Conservation (phyloP, 2,329 filamentous ascomycete genomes). For the Teratosphaeria nubilosa region DNA sequence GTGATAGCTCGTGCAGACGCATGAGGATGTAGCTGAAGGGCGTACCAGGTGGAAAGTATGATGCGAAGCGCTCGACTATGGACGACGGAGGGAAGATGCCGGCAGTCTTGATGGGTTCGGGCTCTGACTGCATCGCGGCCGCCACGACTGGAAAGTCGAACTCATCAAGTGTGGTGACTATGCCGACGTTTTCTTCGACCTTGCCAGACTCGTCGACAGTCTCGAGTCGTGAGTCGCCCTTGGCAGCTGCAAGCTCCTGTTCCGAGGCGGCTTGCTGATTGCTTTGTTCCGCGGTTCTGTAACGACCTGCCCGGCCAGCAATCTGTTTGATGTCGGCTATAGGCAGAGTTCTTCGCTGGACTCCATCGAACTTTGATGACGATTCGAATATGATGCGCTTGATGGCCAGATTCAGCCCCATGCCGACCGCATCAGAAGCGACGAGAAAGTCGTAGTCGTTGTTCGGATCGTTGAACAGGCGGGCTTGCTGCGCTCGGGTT, state of each 20-base stretch:
- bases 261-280: slow-evolving; percentile 6
- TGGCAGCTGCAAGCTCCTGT: slow-evolving; percentile 5
- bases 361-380: slow-evolving; percentile 60
- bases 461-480: slow-evolving; percentile 85
- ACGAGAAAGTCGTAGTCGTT: slow-evolving; percentile 94
- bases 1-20: slow-evolving; percentile 60
- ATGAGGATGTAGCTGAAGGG: slow-evolving; percentile 76
- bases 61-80: slow-evolving; percentile 64
- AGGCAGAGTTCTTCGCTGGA: slow-evolving; percentile 46
- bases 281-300: slow-evolving; percentile 55
- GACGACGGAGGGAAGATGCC: slow-evolving; percentile 63
- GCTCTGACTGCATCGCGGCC: slow-evolving; percentile 52
- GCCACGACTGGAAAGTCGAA: slow-evolving; percentile 56
- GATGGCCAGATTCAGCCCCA: slow-evolving; percentile 87
- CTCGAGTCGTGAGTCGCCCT: slow-evolving; percentile 5
- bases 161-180: slow-evolving; percentile 68
- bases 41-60: slow-evolving; percentile 70
- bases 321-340: slow-evolving; percentile 89
- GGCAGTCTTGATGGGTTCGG: slow-evolving; percentile 57
- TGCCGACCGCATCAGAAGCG: slow-evolving; percentile 91
- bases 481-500: slow-evolving; percentile 81
- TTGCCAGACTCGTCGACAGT: neutral
- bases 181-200: slow-evolving; percentile 28
- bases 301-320: slow-evolving; percentile 82
- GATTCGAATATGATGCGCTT: slow-evolving; percentile 84